phyloP scores from a whole-genome alignment of 176 grass and related monocot genomes.

The Avena insularis region DNA sequence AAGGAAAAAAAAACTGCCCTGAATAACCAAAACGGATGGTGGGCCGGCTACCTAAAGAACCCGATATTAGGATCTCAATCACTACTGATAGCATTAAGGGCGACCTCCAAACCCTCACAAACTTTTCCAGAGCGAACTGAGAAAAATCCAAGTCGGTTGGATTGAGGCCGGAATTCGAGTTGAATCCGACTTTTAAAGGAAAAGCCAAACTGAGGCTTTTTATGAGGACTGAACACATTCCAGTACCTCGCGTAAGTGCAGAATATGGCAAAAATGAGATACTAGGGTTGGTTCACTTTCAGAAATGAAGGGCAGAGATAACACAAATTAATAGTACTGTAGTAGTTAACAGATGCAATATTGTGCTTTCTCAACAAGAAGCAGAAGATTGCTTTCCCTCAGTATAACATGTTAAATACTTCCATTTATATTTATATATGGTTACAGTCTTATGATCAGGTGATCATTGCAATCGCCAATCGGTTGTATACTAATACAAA shows the following conservation, averaged over 20 bases:
- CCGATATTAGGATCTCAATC: too few relatives aligned
- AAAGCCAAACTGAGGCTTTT: not conserved
- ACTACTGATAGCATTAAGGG: too few relatives aligned
- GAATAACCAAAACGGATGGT: too few relatives aligned
- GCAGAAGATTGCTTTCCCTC: not conserved
- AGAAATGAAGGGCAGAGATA: not conserved
- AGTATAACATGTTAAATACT: slow-evolving; percentile 13
- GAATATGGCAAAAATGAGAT: not conserved
- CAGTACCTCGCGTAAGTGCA: not conserved
- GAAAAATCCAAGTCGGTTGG: too few relatives aligned
- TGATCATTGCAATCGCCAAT: slow-evolving; percentile 29
- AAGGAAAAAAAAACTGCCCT: too few relatives aligned
- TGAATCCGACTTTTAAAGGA: too few relatives aligned
- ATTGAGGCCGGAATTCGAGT: too few relatives aligned
- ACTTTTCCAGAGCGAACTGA: too few relatives aligned
- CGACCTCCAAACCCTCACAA: too few relatives aligned
- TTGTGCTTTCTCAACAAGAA: not conserved
- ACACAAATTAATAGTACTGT: too few relatives aligned
- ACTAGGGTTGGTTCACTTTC: not conserved
- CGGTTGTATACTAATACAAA: slow-evolving; percentile 31
- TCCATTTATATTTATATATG: slow-evolving; percentile 29
- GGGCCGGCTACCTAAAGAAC: too few relatives aligned
- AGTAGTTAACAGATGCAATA: not conserved
- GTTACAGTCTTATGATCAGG: slow-evolving; percentile 29
- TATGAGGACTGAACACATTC: slow-evolving; percentile 13